Evolutionary conservation across 371 early-diverging fungal species (phyloP), one percentile per base, ranked within the genome.

Genomic region (Batkoa obscura): DNA sequence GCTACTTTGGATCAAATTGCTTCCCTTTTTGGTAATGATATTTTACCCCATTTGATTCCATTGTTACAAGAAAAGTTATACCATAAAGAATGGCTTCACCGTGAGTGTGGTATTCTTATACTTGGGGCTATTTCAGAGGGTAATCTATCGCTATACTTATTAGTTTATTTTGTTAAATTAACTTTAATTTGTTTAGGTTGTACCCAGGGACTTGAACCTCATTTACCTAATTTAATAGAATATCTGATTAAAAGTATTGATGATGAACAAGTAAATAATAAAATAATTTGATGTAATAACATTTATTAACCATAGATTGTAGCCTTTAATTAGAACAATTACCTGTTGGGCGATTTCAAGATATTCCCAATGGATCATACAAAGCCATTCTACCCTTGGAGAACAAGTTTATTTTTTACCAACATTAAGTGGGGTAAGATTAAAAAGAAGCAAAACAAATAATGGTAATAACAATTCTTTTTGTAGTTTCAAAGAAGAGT

Each of bases 291-390:
- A 15, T 35, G 39, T 53, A 32, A 13, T 43, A 33, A 4, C 10
- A 15, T 59, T n/a, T n/a, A n/a, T n/a, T n/a, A n/a, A n/a, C n/a
- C n/a, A n/a, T n/a, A n/a, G n/a, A n/a, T 17, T 2, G 0, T 70
- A 84, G 83, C 84, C 90, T 6, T 73, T 94, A 54, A 87, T 95
- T 48, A 81, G 94, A 53, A 84, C 90, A n/a, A 96, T 96, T 64
- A 84, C 94, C 10, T 94, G 94, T 72, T 96, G 97, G 97, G 90
- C 95, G 34, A 72, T 93, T 49, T 86, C 93, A 45, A 81, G 97
- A 47, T 97, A 90, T 68, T 78, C 89, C 23, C 68, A 68, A 39
- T 96, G 94, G 94, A 78, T 82, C 42, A 73, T 84, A 32, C 64
- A 74, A 57, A 67, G 75, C 17, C 68, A 76, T 51, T 76, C 72